Evolutionary conservation across 352 stramenopile species (phyloP), one percentile per base, ranked within the genome.

Genomic region (Poterioochromonas sp.): DNA sequence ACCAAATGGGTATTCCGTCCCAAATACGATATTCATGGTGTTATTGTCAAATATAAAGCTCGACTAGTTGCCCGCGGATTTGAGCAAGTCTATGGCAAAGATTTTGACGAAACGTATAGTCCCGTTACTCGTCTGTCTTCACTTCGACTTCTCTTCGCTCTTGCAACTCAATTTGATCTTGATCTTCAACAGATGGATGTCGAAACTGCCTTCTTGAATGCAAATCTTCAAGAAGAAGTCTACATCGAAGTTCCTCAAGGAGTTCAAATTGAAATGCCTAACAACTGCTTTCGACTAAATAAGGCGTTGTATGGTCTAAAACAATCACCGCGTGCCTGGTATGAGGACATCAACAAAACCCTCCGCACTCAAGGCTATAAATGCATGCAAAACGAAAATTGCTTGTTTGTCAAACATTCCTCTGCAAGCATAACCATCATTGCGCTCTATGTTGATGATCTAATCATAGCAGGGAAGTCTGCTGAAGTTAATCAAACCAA

Each of bases 1-100:
- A 68, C 62, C 40, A 58, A 84, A 68, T 86, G 76, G 77, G 76
- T 85, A 0, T 85, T 87, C 77, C 84, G 85, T 65, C 84, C 84
- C 58, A 85, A 84, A 73, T 79, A 70, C 20, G 83, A 86, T 22
- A 73, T 68, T 35, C 58, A 68, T 47, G 82, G 77, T 0, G 79
- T 18, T 0, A 35, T 87, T 8, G 71, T 84, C 68, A 85, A 85
- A 39, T 87, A 81, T 79, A 84, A 83, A 76, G 80, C 81, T 22
- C 49, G 82, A 0, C 40, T 87, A 39, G 83, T 86, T 0, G 78
- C 77, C 2, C 47, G 47, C 47, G 47, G 47, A 58, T 58, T 58
- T 58, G 47, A 58, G 47, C 83, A 87, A 73, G 64, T 79, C 8
- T 78, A 76, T 26, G 79, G 80, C 0, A 70, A 85, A 0, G 78